Percentiles rank a stretch among this genome's conserved stretches.
Evolutionary conservation across 73 alveolate genomes (phyloP).

Genomic region (Paramecium sexaurelia): DNA sequence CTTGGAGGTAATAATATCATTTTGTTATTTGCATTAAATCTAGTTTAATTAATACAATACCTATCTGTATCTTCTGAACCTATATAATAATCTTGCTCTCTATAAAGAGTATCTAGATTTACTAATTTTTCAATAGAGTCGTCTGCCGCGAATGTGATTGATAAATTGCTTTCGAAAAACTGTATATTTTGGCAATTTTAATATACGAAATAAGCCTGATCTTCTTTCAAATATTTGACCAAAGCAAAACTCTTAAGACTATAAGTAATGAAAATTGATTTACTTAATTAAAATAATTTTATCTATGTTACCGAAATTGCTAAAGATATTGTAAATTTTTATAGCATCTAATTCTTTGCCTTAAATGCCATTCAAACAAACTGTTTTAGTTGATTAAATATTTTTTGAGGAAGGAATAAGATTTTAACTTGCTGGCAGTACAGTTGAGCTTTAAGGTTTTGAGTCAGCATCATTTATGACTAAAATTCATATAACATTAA

Average conservation of each 20-base stretch:
- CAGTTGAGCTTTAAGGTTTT: constrained; percentile 33
- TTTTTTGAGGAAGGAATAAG: constrained; percentile 1
- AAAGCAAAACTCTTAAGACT: constrained; percentile 40
- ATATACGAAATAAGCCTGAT: constrained; percentile 30
- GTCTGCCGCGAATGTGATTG: constrained; percentile 2
- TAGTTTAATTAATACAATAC: not conserved
- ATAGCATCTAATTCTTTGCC: constrained; percentile 10
- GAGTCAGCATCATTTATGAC: constrained; percentile 3
- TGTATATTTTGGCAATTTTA: constrained; percentile 23
- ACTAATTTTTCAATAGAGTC: constrained; percentile 49
- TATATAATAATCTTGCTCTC: constrained; percentile 10
- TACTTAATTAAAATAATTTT: constrained; percentile 15
- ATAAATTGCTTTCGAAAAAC: constrained; percentile 19
- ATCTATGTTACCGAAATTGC: constrained; percentile 58
- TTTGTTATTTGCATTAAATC: constrained; percentile 54
- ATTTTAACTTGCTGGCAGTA: constrained; percentile 6
- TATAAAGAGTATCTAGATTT: not conserved
- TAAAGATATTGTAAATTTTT: constrained; percentile 30
- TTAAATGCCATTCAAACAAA: constrained; percentile 29
- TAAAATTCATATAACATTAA: not conserved
- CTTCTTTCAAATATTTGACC: constrained; percentile 48
- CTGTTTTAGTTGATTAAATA: constrained; percentile 13
- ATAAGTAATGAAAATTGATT: not conserved
- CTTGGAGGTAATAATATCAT: constrained; percentile 47
- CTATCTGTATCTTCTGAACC: constrained; percentile 59